Conservation (phyloP, 768 basidiomycete genomes). For the Nidularia pulvinata region DNA sequence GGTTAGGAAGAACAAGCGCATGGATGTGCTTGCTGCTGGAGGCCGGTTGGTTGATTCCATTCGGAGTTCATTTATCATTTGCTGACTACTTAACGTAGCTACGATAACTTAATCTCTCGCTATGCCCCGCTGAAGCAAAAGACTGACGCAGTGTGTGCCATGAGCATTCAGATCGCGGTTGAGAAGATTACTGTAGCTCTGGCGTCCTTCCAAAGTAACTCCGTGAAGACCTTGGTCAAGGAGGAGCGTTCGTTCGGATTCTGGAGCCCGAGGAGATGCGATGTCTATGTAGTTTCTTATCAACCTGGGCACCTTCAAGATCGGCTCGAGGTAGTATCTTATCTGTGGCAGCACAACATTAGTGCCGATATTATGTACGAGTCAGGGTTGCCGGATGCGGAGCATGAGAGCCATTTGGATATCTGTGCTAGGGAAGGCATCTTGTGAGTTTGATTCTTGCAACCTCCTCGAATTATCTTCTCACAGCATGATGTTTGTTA, state of each 20-base stretch:
- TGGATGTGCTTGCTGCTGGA: conserved; percentile 78
- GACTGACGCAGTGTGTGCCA: conserved; percentile 56
- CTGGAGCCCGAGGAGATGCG: conserved; percentile 89
- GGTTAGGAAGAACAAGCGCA: conserved; percentile 60
- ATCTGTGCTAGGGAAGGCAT: conserved; percentile 82
- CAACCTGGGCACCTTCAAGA: conserved; percentile 76
- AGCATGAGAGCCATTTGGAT: conserved; percentile 67
- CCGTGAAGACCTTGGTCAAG: conserved; percentile 69
- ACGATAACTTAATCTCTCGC: conserved; percentile 67
- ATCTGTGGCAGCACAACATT: conserved; percentile 81
- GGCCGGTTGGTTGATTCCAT: conserved; percentile 54
- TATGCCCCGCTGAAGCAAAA: conserved; percentile 58
- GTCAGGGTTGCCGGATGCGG: conserved; percentile 57
- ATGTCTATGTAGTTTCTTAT: conserved; percentile 84
- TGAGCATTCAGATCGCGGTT: conserved; percentile 75
- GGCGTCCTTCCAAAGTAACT: conserved; percentile 68
- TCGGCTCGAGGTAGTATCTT: conserved; percentile 73
- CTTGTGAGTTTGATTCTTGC: conserved; percentile 45
- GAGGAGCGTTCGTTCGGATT: conserved; percentile 84
- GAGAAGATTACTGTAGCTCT: conserved; percentile 76
- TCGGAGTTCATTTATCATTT: neutral
- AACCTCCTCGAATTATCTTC: neutral
- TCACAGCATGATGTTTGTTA: conserved; percentile 5
- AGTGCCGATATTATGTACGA: conserved; percentile 92
- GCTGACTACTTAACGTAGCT: conserved; percentile 37